Evolutionary conservation across 2,329 filamentous ascomycete genomes (phyloP), one percentile per base, ranked within the genome.

Genomic region (Paracoccidioides brasiliensis): DNA sequence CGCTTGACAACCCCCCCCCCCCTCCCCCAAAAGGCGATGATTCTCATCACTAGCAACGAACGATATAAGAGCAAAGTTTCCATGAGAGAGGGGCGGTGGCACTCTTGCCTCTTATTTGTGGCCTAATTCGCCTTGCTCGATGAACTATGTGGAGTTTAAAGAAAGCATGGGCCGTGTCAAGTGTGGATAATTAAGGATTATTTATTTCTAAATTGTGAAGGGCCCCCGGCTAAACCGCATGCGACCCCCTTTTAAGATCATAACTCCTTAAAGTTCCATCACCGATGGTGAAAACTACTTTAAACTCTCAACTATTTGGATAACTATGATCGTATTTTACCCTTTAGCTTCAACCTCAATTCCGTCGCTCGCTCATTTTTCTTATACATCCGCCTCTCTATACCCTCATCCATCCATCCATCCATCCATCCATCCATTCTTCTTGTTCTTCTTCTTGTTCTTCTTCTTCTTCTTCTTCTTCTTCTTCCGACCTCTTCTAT

Each of bases 391-490:
- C 46, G n/a, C 56, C 41, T 50, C 54, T 58, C 52, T 55, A 58
- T 50, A 53, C 56, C 44, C 48, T 52, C 54, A 38, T 45, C 53
- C 53, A 52, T 54, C 40, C 51, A 35, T 54, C 45, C 54, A 38
- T 45, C 53, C 53, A 52, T 54, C 40, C 51, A 35, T 54, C 45
- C 55, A 55, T 43, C 54, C 52, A 56, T 58, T 56, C 56, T 56
- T 53, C 56, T 49, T 58, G 54, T 55, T 56, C 56, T 55, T 55
- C 44, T 30, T n/a, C 44, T 15, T n/a, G n/a, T n/a, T 3, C 44
- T 55, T 74, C 74, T 74, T 77, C 70, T 74, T 73, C 73, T 78
- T 77, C 68, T 75, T 69, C 32, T 30, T 44, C 22, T 4, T 48
- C 53, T 33, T 43, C 42, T 37, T 53, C 7, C 14, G 12, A 38